phyloP scores from a whole-genome alignment of 2,329 filamentous ascomycete genomes.

The Arthroderma sp. region DNA sequence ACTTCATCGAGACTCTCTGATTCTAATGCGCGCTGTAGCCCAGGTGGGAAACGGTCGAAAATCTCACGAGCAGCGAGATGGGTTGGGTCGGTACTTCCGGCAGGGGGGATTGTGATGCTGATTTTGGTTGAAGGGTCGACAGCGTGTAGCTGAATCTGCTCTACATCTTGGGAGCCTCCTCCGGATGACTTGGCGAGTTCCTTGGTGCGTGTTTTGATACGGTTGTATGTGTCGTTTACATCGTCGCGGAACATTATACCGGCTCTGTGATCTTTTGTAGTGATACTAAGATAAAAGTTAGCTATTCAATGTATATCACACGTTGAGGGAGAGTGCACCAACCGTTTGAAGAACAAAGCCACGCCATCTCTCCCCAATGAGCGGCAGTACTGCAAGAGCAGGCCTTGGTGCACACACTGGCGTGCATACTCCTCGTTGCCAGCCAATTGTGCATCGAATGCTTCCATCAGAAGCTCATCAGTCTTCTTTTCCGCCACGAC shows the following conservation, averaged over 20 bases:
- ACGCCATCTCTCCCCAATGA: conserved; percentile 80
- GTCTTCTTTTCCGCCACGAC: conserved; percentile 77
- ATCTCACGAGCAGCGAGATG: conserved; percentile 54
- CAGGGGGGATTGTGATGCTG: conserved; percentile 67
- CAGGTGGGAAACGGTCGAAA: conserved; percentile 71
- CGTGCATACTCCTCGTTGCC: conserved; percentile 61
- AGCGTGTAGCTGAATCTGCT: conserved; percentile 95
- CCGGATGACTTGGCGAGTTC: conserved; percentile 55
- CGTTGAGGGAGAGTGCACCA: conserved; percentile 9
- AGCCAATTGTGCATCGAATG: conserved; percentile 76
- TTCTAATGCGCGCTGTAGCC: conserved; percentile 68
- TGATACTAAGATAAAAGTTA: conserved; percentile 42
- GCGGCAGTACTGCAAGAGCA: conserved; percentile 89
- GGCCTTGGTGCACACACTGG: conserved; percentile 83
- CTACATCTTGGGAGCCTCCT: conserved; percentile 50
- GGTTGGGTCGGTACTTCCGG: conserved; percentile 50
- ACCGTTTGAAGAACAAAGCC: conserved; percentile 83
- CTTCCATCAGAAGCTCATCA: conserved; percentile 78
- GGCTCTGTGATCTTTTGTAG: conserved; percentile 76
- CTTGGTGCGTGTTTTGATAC: conserved; percentile 62
- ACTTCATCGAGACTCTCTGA: conserved; percentile 81
- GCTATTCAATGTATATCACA: not conserved
- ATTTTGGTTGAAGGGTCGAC: conserved; percentile 89
- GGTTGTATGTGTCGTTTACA: conserved; percentile 72
- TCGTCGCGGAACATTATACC: conserved; percentile 86